A percentile compares a stretch with the other conserved stretches of the same genome.
Evolutionary conservation across 2,329 filamentous ascomycete species (phyloP).

Genomic region (Sordariomycetes sp.): DNA sequence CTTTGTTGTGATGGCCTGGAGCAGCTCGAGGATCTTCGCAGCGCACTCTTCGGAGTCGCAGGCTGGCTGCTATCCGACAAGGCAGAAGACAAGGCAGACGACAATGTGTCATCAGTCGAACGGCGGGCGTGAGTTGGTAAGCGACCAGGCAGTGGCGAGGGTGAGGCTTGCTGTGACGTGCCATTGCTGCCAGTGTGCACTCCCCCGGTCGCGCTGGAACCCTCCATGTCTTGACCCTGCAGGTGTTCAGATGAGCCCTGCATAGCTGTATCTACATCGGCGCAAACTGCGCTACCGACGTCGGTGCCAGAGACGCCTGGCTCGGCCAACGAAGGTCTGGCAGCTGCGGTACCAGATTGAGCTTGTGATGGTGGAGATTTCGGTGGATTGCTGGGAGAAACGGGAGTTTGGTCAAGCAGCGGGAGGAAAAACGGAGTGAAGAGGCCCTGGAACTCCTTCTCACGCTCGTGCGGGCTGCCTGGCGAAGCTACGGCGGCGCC

Average conservation of each 20-base stretch:
- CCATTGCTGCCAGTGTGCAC: not conserved
- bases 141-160: not conserved
- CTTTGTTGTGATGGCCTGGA: slow-evolving; percentile 39
- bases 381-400: slow-evolving; percentile 10
- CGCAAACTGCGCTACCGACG: not conserved
- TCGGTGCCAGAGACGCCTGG: slow-evolving; percentile 1
- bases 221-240: slow-evolving; percentile 14
- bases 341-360: too few species aligned
- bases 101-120: slow-evolving; percentile 32
- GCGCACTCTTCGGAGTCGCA: slow-evolving; percentile 42
- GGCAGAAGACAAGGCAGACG: slow-evolving; percentile 31
- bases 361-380: slow-evolving; percentile 7
- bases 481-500: slow-evolving; percentile 15
- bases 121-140: slow-evolving; percentile 25
- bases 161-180: not conserved
- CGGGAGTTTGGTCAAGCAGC: slow-evolving; percentile 42
- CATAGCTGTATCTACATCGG: not conserved
- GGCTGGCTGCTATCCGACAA: slow-evolving; percentile 44
- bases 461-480: slow-evolving; percentile 31
- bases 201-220: slow-evolving; percentile 4
- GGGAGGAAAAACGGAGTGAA: slow-evolving; percentile 56
- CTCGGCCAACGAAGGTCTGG: slow-evolving; percentile 1
- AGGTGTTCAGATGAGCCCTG: not conserved
- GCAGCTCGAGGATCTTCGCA: slow-evolving; percentile 46
- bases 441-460: slow-evolving; percentile 51